Conservation (phyloP, 176 grass and related monocot genomes). For the Dendrocalamus sinicus region DNA sequence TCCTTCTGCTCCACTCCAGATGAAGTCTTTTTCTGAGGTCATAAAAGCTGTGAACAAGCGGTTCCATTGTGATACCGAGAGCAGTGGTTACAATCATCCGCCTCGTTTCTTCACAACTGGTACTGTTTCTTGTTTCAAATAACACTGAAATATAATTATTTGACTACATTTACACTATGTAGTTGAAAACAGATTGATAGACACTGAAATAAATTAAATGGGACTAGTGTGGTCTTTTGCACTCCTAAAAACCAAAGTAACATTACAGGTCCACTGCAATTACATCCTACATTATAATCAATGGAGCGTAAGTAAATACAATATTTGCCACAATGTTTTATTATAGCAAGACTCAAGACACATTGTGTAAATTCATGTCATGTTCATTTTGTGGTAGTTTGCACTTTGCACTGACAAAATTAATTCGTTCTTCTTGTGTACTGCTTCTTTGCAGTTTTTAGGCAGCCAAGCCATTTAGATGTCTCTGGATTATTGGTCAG, state of each 20-base stretch:
- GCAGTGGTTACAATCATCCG: background rate
- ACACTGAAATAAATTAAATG: background rate
- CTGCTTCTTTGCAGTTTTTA: background rate
- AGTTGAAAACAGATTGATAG: background rate
- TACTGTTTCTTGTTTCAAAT: slow-evolving; percentile 1
- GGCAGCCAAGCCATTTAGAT: background rate
- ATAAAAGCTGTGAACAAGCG: background rate
- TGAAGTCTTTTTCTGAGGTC: background rate
- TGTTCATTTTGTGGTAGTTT: background rate
- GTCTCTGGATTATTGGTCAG: slow-evolving; percentile 11
- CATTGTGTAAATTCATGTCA: slow-evolving; percentile 7
- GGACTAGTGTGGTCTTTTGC: background rate
- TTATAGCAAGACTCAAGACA: background rate
- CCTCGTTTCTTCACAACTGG: slow-evolving; percentile 7
- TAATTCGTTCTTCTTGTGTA: background rate
- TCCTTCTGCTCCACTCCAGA: background rate
- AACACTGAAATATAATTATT: background rate
- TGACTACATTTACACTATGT: background rate
- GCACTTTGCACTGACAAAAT: background rate
- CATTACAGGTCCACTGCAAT: background rate
- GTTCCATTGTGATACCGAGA: background rate
- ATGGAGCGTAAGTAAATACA: background rate
- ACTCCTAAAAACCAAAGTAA: background rate
- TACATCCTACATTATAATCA: slow-evolving; percentile 2
- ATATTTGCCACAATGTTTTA: background rate